Evolutionary conservation across 1,284 basidiomycete genomes (phyloP).

Genomic region (Coniferiporia weirii): DNA sequence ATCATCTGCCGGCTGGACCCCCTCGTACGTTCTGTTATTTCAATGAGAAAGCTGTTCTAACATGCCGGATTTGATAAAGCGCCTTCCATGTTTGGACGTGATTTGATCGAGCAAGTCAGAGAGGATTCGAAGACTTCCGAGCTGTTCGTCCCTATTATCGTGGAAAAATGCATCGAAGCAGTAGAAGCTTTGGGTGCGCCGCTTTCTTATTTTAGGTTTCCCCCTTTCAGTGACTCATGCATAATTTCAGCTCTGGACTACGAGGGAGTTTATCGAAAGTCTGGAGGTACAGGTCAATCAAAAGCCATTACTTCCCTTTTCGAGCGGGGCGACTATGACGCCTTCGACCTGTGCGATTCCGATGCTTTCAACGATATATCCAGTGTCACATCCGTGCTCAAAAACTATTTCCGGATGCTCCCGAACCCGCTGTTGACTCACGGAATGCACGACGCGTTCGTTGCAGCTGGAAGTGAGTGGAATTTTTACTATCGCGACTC

Average conservation of each 20-base stretch:
- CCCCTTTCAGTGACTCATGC: slow-evolving; percentile 2
- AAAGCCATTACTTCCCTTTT: slow-evolving; percentile 94
- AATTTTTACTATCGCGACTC: not conserved
- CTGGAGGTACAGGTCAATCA: slow-evolving; percentile 88
- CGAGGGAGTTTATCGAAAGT: slow-evolving; percentile 97
- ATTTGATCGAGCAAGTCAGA: slow-evolving; percentile 78
- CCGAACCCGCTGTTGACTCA: slow-evolving; percentile 90
- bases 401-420: slow-evolving; percentile 92
- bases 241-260: slow-evolving; percentile 52
- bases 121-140: slow-evolving; percentile 63
- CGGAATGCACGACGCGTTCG: slow-evolving; percentile 88
- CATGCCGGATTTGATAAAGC: slow-evolving; percentile 35
- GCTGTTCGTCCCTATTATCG: slow-evolving; percentile 76
- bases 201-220: not conserved
- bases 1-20: slow-evolving; percentile 33
- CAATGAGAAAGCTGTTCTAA: not conserved
- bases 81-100: slow-evolving; percentile 88
- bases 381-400: slow-evolving; percentile 93
- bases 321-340: slow-evolving; percentile 82
- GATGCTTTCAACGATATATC: slow-evolving; percentile 97
- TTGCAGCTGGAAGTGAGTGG: slow-evolving; percentile 51
- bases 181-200: slow-evolving; percentile 78
- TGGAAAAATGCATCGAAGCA: slow-evolving; percentile 92
- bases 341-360: slow-evolving; percentile 84
- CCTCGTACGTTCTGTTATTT: slow-evolving; percentile 42